Evolutionary conservation across 2,329 filamentous ascomycete species (phyloP).

Genomic region (Microsporum audouinii): DNA sequence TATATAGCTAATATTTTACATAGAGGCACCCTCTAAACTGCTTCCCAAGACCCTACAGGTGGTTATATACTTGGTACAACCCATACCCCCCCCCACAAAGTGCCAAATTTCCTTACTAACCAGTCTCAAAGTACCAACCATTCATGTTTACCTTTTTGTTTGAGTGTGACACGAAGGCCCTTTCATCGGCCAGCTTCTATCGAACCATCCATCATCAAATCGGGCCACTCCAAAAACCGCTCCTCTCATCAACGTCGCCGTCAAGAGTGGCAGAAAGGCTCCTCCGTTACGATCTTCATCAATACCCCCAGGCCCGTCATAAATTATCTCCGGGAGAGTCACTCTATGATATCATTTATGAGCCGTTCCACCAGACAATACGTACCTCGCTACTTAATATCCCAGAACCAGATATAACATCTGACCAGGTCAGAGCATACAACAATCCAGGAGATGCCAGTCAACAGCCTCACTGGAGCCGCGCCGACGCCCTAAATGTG

Average conservation of each 20-base stretch:
- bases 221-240: constrained; percentile 37
- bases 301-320: constrained; percentile 24
- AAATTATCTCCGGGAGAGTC: constrained; percentile 28
- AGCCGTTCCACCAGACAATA: constrained; percentile 46
- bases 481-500: constrained; percentile 51
- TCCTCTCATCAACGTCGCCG: constrained; percentile 37
- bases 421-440: constrained; percentile 11
- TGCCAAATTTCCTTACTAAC: not conserved
- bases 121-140: constrained; percentile 26
- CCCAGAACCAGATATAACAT: constrained; percentile 40
- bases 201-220: constrained; percentile 40
- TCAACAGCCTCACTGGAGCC: constrained; percentile 33
- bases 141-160: constrained; percentile 43
- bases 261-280: constrained; percentile 31
- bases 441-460: constrained; percentile 7
- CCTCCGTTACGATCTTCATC: constrained; percentile 21
- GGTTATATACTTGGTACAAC: constrained; percentile 32
- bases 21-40: not conserved
- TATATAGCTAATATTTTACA: not conserved
- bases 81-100: not conserved
- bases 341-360: constrained; percentile 51
- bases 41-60: constrained; percentile 21
- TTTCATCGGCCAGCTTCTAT: constrained; percentile 36
- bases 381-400: constrained; percentile 55
- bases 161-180: constrained; percentile 31